A percentile compares a stretch with the other conserved stretches of the same genome.
Conservation (phyloP, 2,329 filamentous ascomycete species). For the Colletotrichum destructivum region DNA sequence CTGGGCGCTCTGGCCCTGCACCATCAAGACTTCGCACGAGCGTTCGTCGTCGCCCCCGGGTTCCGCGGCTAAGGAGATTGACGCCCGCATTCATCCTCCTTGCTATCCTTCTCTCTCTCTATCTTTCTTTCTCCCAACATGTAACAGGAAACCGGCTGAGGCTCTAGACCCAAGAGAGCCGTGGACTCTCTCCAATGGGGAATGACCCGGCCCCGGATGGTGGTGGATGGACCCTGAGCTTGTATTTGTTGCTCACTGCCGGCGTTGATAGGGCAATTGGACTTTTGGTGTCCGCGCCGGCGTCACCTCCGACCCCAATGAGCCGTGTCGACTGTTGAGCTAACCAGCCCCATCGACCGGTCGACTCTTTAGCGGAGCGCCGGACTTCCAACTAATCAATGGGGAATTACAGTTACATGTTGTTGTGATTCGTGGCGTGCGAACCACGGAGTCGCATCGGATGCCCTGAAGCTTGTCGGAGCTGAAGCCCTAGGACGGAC, state of each 20-base stretch:
- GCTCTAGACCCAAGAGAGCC: conserved; percentile 11
- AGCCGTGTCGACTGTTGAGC: neutral
- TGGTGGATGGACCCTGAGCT: conserved; percentile 11
- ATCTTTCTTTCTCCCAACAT: neutral
- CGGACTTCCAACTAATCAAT: neutral
- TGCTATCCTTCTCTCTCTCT: too few species aligned
- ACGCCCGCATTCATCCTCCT: conserved; percentile 17
- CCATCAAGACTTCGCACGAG: neutral
- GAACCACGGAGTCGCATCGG: neutral
- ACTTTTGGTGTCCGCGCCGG: conserved; percentile 9
- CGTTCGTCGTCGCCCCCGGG: conserved; percentile 2
- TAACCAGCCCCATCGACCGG: neutral
- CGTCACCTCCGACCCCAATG: conserved; percentile 10
- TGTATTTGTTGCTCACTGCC: neutral
- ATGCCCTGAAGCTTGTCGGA: neutral
- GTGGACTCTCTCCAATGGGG: conserved; percentile 5
- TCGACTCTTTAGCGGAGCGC: neutral
- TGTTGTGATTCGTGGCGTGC: too few species aligned
- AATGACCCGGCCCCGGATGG: neutral
- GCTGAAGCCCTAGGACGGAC: too few species aligned
- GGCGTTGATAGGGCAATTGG: conserved; percentile 21
- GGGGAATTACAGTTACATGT: too few species aligned
- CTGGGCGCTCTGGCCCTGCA: conserved; percentile 30
- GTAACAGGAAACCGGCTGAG: conserved; percentile 14
- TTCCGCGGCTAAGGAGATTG: neutral